Evolutionary conservation across 2,329 filamentous ascomycete species (phyloP), one percentile per base, ranked within the genome.

Genomic region (Falciphora oryzae): DNA sequence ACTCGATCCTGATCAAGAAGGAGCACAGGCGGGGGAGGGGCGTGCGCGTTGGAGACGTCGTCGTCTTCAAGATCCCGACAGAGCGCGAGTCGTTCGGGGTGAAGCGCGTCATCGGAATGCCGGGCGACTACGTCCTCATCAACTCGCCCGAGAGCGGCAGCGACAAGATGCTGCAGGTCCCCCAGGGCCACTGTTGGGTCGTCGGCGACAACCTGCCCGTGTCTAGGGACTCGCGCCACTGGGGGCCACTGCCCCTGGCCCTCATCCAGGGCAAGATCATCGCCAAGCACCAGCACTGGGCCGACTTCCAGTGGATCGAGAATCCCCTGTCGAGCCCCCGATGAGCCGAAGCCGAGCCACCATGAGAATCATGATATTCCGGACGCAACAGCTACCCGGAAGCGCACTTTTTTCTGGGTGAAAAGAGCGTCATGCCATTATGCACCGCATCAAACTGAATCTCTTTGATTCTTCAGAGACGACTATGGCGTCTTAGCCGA

Each of bases 161-260:
- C 61, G 78, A 80, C 44, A 74, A 77, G 31, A 88, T 91, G 85
- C 82, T 92, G 25, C 87, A 90, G 81, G 87, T 99, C 22, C 95
- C 95, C 0, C 82, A 90, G 72, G 95, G 95, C 1, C 95, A 99
- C 80, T 96, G 93, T 71, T 98, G 92, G 86, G 80, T 97, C 8
- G 85, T 88, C 3, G 95, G 95, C 3, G 95, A 99, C 76, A 98
- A 98, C 75, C 73, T 97, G 67, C 82, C 86, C 3, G 89, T 85
- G 71, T 97, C 93, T 29, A 81, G 92, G 68, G 95, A 99, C 79
- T 97, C 93, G 58, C 87, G 95, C 67, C 81, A 88, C 57, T 97
- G 90, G 78, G 95, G 95, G 0, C 92, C 95, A 0, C 75, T 99
- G 32, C 95, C 95, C 0, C 79, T 99, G 72, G 94, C 86, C 1